phyloP scores from a whole-genome alignment of 2,329 filamentous ascomycete species.

The Calonectria leucothoes region DNA sequence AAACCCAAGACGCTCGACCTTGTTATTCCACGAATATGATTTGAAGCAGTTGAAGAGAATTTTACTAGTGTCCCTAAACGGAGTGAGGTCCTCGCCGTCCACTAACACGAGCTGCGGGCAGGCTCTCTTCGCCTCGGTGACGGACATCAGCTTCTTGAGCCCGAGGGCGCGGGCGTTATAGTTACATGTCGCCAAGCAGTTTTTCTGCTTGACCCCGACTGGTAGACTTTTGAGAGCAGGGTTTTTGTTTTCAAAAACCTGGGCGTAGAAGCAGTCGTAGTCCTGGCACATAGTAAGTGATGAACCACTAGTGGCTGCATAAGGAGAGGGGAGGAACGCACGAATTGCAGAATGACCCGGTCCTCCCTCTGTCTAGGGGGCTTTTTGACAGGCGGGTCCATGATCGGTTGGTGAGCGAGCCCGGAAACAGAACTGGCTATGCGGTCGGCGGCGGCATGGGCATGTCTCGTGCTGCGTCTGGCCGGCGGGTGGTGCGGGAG shows the following conservation, averaged over 20 bases:
- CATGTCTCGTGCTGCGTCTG: conserved; percentile 24
- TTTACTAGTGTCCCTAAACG: conserved; percentile 90
- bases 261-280: conserved; percentile 95
- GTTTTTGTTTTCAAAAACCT: conserved; percentile 85
- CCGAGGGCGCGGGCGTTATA: conserved; percentile 85
- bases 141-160: conserved; percentile 85
- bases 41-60: conserved; percentile 79
- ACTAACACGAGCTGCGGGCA: conserved; percentile 90
- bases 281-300: conserved; percentile 58
- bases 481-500: conserved; percentile 18
- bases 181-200: conserved; percentile 93
- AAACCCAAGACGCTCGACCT: conserved; percentile 85
- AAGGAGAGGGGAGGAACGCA: conserved; percentile 53
- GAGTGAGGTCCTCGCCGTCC: conserved; percentile 86
- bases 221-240: conserved; percentile 79
- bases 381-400: conserved; percentile 46
- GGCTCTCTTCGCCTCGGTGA: conserved; percentile 81
- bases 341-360: conserved; percentile 85
- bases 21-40: conserved; percentile 80
- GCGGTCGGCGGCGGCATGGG: conserved; percentile 7
- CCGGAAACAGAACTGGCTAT: conserved; percentile 8
- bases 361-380: conserved; percentile 65
- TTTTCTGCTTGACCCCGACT: conserved; percentile 90
- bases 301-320: conserved; percentile 14
- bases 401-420: conserved; percentile 31